Evolutionary conservation across 1,284 basidiomycete species (phyloP).

Genomic region (Somion occarium): DNA sequence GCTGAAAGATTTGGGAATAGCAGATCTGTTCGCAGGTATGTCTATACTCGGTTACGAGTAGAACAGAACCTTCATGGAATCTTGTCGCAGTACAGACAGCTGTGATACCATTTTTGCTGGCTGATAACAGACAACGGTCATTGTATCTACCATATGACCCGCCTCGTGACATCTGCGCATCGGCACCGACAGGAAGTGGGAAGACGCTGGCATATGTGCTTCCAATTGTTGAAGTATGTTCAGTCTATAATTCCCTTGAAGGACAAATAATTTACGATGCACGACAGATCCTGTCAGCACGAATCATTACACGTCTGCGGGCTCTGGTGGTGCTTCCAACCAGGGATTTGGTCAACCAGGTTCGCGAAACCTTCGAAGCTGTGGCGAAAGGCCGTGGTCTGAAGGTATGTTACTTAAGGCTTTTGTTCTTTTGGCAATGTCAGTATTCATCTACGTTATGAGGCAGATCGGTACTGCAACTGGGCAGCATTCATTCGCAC

Average conservation of each 20-base stretch:
- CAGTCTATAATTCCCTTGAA: no score
- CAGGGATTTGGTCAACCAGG: constrained; percentile 91
- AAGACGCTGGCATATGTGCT: constrained; percentile 95
- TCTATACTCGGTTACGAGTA: no score
- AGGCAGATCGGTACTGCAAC: constrained; percentile 72
- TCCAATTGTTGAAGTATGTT: constrained; percentile 81
- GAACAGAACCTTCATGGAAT: constrained; percentile 3
- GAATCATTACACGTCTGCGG: constrained; percentile 81
- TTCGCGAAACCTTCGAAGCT: constrained; percentile 86
- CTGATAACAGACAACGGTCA: constrained; percentile 32
- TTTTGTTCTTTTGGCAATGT: neutral
- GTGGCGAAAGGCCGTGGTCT: constrained; percentile 83
- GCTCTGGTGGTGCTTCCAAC: constrained; percentile 93
- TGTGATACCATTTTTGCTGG: constrained; percentile 74
- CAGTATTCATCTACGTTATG: neutral
- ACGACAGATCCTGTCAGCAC: constrained; percentile 65
- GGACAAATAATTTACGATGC: no score
- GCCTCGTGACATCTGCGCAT: constrained; percentile 88
- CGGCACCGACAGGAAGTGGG: constrained; percentile 95
- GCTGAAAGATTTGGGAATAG: constrained; percentile 72
- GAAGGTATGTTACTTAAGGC: constrained; percentile 52
- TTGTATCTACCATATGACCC: constrained; percentile 72
- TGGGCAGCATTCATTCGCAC: constrained; percentile 80
- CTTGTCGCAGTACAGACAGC: constrained; percentile 78
- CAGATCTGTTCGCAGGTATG: constrained; percentile 84